Evolutionary conservation across 805 yeast genomes (phyloP).

Genomic region (Starmerella tilneyi): DNA sequence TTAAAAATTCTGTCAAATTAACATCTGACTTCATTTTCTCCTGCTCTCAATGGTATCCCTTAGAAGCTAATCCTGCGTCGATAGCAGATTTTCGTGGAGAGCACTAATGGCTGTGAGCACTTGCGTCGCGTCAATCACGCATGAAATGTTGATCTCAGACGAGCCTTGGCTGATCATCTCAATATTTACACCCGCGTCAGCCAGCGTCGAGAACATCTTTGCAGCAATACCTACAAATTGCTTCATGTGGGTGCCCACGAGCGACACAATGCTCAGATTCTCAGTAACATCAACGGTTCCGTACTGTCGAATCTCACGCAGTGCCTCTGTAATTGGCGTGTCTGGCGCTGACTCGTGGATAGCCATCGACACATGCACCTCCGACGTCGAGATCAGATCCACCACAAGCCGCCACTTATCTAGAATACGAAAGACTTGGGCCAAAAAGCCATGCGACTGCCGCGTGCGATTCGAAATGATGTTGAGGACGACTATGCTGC

Average conservation of each 20-base stretch:
- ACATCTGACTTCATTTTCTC: not conserved
- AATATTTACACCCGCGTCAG: constrained; percentile 82
- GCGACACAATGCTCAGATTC: constrained; percentile 79
- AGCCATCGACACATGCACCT: constrained; percentile 98
- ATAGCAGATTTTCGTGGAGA: constrained; percentile 63
- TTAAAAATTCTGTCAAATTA: no score
- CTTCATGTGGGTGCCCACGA: constrained; percentile 96
- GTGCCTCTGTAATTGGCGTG: constrained; percentile 58
- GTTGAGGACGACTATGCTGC: constrained; percentile 81
- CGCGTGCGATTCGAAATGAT: constrained; percentile 91
- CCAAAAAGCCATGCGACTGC: constrained; percentile 88
- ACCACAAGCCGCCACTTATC: constrained; percentile 81
- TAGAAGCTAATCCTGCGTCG: not conserved
- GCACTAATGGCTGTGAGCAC: constrained; percentile 77
- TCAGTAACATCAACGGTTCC: constrained; percentile 86
- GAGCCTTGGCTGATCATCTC: constrained; percentile 99
- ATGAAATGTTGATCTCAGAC: constrained; percentile 90
- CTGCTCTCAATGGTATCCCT: no score
- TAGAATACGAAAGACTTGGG: constrained; percentile 74
- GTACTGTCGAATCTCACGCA: constrained; percentile 63
- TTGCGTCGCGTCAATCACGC: constrained; percentile 78
- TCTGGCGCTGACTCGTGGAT: constrained; percentile 55
- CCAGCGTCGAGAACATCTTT: constrained; percentile 86
- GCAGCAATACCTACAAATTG: constrained; percentile 96
- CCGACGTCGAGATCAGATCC: constrained; percentile 92